These are phyloP conservation scores for Candida corydali DNA, from an alignment of 805 yeast species.

Conservation along the genomic window DNA sequence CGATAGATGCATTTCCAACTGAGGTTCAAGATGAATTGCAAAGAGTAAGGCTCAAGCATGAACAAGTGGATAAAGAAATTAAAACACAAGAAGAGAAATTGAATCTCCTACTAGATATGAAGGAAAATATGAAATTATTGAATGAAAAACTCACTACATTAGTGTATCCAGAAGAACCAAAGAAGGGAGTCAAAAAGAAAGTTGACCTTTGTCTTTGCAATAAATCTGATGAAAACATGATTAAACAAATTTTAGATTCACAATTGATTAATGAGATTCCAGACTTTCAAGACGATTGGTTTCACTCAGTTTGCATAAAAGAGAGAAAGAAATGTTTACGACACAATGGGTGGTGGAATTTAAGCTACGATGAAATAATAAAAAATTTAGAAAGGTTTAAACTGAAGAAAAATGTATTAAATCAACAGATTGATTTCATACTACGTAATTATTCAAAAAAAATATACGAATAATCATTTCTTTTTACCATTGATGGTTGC, in stretches of 20 bases:
- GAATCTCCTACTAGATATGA: slow-evolving; percentile 23
- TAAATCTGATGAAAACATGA: slow-evolving; percentile 9
- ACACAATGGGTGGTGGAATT: slow-evolving; percentile 50
- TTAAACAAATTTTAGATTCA: slow-evolving; percentile 4
- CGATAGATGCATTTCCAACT: slow-evolving; percentile 8
- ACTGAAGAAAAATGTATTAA: slow-evolving; percentile 23
- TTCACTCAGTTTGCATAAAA: slow-evolving; percentile 37
- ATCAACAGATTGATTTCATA: slow-evolving; percentile 23
- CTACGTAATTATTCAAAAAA: slow-evolving; percentile 34
- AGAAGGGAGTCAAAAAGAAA: slow-evolving; percentile 27
- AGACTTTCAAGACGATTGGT: slow-evolving; percentile 12
- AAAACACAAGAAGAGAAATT: slow-evolving; percentile 12
- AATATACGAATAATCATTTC: slow-evolving; percentile 16
- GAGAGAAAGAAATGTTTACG: slow-evolving; percentile 55
- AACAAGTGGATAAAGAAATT: slow-evolving; percentile 6
- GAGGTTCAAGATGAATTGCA: slow-evolving; percentile 8
- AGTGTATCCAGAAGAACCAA: slow-evolving; percentile 14
- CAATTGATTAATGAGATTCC: slow-evolving; percentile 10
- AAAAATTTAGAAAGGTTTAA: slow-evolving; percentile 31
- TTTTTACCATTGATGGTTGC: slow-evolving; percentile 69
- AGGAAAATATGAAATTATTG: slow-evolving; percentile 32
- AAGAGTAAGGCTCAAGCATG: slow-evolving; percentile 11
- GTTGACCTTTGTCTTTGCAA: slow-evolving; percentile 56
- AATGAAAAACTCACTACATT: slow-evolving; percentile 29
- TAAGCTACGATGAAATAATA: slow-evolving; percentile 29